phyloP scores from a whole-genome alignment of 2,329 filamentous ascomycete species.

The Endothia cerciana region DNA sequence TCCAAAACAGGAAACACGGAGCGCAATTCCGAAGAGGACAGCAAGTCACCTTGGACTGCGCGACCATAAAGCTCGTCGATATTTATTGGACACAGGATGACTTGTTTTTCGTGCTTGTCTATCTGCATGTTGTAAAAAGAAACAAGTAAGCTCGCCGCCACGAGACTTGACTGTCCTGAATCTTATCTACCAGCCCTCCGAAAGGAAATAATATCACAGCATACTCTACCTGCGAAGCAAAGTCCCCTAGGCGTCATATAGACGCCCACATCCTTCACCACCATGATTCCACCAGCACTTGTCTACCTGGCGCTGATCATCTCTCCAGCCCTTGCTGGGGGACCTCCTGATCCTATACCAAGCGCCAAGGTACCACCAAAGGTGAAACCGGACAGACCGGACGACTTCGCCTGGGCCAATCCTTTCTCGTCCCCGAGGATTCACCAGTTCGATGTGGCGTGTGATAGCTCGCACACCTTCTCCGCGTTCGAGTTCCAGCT shows the following conservation, averaged over 20 bases:
- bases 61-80: slow-evolving; percentile 2
- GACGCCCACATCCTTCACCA: slow-evolving; percentile 21
- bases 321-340: slow-evolving; percentile 30
- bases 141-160: neutral
- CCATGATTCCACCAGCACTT: slow-evolving; percentile 21
- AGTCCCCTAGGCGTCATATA: slow-evolving; percentile 12
- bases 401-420: slow-evolving; percentile 47
- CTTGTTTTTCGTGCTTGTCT: neutral
- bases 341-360: slow-evolving; percentile 27
- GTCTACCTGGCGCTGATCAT: slow-evolving; percentile 34
- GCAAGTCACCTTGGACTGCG: slow-evolving; percentile 31
- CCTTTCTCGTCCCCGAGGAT: slow-evolving; percentile 41
- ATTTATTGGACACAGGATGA: neutral
- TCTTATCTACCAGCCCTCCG: neutral
- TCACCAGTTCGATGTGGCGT: slow-evolving; percentile 40
- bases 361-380: slow-evolving; percentile 31
- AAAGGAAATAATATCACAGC: neutral
- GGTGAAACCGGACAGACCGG: slow-evolving; percentile 41
- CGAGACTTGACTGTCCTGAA: neutral
- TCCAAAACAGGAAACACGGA: slow-evolving; percentile 37
- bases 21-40: slow-evolving; percentile 40
- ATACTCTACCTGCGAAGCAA: neutral
- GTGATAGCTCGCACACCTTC: slow-evolving; percentile 42
- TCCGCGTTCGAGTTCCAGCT: slow-evolving; percentile 47
- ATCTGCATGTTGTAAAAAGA: neutral